A percentile compares a stretch with the other conserved stretches of the same genome.
These are phyloP conservation scores for Clathrospora elynae DNA, from an alignment of 2,329 filamentous ascomycete genomes.

Conservation along the genomic window DNA sequence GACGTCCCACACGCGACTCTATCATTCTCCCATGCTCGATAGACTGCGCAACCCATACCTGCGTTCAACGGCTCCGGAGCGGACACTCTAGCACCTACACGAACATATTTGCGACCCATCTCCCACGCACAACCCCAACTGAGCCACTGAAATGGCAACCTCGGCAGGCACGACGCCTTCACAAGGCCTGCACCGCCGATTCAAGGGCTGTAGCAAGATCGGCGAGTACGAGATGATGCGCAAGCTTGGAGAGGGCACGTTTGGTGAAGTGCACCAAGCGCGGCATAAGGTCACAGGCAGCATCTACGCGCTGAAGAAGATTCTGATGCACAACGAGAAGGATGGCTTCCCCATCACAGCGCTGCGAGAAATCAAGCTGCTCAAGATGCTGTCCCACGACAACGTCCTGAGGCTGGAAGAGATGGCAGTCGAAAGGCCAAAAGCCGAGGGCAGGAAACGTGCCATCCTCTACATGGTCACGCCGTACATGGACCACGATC, in stretches of 20 bases:
- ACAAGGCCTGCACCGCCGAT: slow-evolving; percentile 62
- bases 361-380: slow-evolving; percentile 92
- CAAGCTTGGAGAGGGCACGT: slow-evolving; percentile 93
- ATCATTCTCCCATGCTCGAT: slow-evolving; percentile 17
- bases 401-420: slow-evolving; percentile 89
- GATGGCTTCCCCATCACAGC: slow-evolving; percentile 99
- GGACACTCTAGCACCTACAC: slow-evolving; percentile 23
- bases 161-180: slow-evolving; percentile 49
- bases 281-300: slow-evolving; percentile 74
- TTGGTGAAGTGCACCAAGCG: slow-evolving; percentile 94
- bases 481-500: slow-evolving; percentile 98
- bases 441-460: slow-evolving; percentile 61
- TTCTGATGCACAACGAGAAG: slow-evolving; percentile 99
- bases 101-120: slow-evolving; percentile 3
- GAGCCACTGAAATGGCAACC: slow-evolving; percentile 24
- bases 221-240: slow-evolving; percentile 77
- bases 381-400: slow-evolving; percentile 90
- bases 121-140: neutral
- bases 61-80: slow-evolving; percentile 15
- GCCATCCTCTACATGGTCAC: slow-evolving; percentile 98
- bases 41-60: slow-evolving; percentile 15
- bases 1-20: slow-evolving; percentile 10
- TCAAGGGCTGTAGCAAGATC: slow-evolving; percentile 83
- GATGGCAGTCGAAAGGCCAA: slow-evolving; percentile 87
- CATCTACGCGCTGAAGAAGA: slow-evolving; percentile 92